A percentile compares a stretch with the other conserved stretches of the same genome.
These are phyloP conservation scores for Collybia sp. DNA, from an alignment of 768 basidiomycete species.

Conservation along the genomic window DNA sequence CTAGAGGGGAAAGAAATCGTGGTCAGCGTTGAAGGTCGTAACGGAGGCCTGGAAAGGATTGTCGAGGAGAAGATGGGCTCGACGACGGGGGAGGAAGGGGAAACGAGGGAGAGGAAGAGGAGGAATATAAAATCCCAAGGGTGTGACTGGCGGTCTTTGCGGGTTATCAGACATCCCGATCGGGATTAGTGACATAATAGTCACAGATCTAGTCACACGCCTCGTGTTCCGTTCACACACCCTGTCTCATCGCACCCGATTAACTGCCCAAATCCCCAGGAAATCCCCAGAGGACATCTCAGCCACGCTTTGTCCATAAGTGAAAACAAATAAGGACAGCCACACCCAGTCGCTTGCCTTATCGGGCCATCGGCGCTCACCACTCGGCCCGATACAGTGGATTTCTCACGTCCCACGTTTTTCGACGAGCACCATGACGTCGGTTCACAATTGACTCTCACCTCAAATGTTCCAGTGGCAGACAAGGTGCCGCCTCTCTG, in stretches of 20 bases:
- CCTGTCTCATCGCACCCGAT: too few relatives aligned
- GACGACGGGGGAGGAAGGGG: constrained; percentile 17
- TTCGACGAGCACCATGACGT: constrained; percentile 22
- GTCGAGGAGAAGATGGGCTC: constrained; percentile 13
- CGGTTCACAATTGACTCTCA: constrained; percentile 6
- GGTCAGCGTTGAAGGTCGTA: constrained; percentile 44
- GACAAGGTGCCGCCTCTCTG: too few relatives aligned
- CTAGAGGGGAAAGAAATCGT: constrained; percentile 24
- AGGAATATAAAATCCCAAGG: constrained; percentile 13
- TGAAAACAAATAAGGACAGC: constrained; percentile 2
- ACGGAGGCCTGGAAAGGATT: constrained; percentile 2
- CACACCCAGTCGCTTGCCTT: constrained; percentile 16
- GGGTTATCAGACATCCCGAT: constrained; percentile 9
- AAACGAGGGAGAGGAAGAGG: constrained; percentile 16
- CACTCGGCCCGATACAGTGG: constrained; percentile 15
- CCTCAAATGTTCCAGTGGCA: too few relatives aligned
- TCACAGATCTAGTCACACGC: too few relatives aligned
- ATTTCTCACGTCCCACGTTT: constrained; percentile 36
- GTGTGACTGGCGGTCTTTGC: too few relatives aligned
- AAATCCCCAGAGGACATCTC: too few relatives aligned
- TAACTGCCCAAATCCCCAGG: too few relatives aligned
- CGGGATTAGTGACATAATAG: too few relatives aligned
- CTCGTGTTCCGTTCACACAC: too few relatives aligned
- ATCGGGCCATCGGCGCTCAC: constrained; percentile 12
- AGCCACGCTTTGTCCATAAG: too few relatives aligned